Percentiles rank a stretch among this genome's conserved stretches.
Conservation (phyloP, 805 yeast genomes). For the Yamadazyma sp. region DNA sequence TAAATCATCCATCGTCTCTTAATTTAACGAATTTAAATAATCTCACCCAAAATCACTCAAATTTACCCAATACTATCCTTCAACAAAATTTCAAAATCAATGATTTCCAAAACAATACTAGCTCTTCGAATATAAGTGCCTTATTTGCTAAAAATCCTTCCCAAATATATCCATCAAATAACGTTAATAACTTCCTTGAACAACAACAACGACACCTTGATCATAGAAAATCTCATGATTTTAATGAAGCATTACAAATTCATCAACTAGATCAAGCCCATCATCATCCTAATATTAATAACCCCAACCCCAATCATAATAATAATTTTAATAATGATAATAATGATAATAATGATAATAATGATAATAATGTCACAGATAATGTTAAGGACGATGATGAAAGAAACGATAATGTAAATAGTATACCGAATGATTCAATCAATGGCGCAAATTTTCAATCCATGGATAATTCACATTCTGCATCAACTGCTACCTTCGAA, state of each 20-base stretch:
- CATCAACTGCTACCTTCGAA: constrained; percentile 8
- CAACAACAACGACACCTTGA: not conserved
- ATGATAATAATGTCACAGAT: not conserved
- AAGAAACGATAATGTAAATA: too few species aligned
- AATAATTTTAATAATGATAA: not conserved
- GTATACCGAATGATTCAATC: constrained; percentile 1
- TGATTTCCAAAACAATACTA: constrained; percentile 7
- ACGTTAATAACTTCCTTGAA: constrained; percentile 3
- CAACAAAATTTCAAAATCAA: constrained; percentile 3
- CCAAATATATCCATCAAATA: constrained; percentile 10
- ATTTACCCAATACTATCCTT: not conserved
- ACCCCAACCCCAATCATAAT: not conserved
- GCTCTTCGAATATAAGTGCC: constrained; percentile 11
- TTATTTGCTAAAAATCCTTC: constrained; percentile 14
- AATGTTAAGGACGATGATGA: not conserved
- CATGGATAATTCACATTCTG: constrained; percentile 2
- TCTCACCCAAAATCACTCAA: constrained; percentile 3
- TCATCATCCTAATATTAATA: not conserved
- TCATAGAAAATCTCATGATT: constrained; percentile 1
- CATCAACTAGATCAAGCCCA: constrained; percentile 2
- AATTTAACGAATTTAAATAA: constrained; percentile 3
- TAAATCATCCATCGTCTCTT: not conserved
- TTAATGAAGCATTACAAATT: constrained; percentile 1
- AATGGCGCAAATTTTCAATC: not conserved
- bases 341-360: not conserved